Evolutionary conservation across 1,139 yeast genomes (phyloP), one percentile per base, ranked within the genome.

Genomic region (Debaryomyces fabryi): DNA sequence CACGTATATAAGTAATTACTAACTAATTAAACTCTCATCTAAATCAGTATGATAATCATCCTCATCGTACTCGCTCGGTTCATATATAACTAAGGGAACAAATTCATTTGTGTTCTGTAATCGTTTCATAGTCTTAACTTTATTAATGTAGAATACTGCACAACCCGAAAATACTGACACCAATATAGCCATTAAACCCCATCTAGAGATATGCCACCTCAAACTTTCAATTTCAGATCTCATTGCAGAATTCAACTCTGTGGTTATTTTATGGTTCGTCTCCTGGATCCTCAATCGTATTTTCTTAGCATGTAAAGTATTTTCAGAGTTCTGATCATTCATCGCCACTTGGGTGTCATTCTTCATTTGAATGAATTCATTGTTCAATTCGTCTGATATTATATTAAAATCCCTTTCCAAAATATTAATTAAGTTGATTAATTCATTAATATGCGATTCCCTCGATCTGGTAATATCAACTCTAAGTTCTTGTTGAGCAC

Each of bases 161-260:
- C 77, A 72, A 7, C 74, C 78, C 20, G 74, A 64, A 47, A 75
- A 74, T 3, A 76, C 71, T 20, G 72, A 65, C 2, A 72, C 63
- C 45, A 76, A 60, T 39, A 87, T 83, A 6, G 89, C 85, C 32
- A 85, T 71, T 30, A 88, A 71, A 27, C 98, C 97, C 67, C 96
- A 82, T 50, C 97, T 76, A 4, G 97, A 91, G 40, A 93, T 83
- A 64, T 90, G 92, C 99, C 99, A 93, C 59, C 98, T 76, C 53
- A 92, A 76, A 52, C 86, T 83, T 66, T 93, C 99, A 52, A 91
- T 88, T 51, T 90, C 96, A 0, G 93, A 85, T 62, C 90, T 83
- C 67, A 91, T 80, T 16, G 88, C 93, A 35, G 96, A 85, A 51
- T 85, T 83, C 56, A 93, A 78, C 57, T 88, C 90, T 6, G 96